phyloP scores from a whole-genome alignment of 192 early-diverging fungal species.

The Backusella mclennaniae region DNA sequence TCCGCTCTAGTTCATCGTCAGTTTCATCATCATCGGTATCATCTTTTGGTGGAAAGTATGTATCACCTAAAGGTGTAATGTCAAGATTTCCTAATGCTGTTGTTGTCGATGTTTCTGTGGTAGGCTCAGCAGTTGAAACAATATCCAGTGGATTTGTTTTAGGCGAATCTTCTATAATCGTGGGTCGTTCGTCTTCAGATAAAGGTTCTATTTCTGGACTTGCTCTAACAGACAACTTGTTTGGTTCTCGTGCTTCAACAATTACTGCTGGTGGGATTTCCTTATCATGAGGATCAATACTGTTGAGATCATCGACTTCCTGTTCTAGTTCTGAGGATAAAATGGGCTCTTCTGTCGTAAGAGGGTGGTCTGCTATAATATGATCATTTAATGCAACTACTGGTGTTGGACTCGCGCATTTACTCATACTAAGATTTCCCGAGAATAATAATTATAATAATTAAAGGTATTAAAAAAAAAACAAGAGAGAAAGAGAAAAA shows the following conservation, averaged over 20 bases:
- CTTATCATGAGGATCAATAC: background rate
- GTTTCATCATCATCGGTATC: conserved; percentile 7
- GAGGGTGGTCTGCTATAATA: conserved; percentile 7
- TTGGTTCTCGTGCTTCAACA: conserved; percentile 9
- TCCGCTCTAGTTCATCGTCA: conserved; percentile 15
- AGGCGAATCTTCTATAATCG: background rate
- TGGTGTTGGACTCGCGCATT: background rate
- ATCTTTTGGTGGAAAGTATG: background rate
- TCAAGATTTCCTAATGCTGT: background rate
- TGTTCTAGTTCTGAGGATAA: background rate
- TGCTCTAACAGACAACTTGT: background rate
- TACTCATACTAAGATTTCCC: background rate
- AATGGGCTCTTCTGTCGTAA: conserved; percentile 20
- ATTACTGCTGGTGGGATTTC: conserved; percentile 7
- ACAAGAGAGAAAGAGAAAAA: background rate
- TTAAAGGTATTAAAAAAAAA: background rate
- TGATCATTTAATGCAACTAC: background rate
- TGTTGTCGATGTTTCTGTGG: background rate
- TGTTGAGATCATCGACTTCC: conserved; percentile 10
- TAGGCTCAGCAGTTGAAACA: background rate
- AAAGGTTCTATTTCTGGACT: background rate
- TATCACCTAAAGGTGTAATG: background rate
- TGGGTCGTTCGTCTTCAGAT: background rate
- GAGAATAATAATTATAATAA: background rate
- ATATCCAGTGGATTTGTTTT: background rate